Base-by-base conservation (phyloP, 495 filamentous ascomycete species). In the Aspergillus cavernicola region DNA sequence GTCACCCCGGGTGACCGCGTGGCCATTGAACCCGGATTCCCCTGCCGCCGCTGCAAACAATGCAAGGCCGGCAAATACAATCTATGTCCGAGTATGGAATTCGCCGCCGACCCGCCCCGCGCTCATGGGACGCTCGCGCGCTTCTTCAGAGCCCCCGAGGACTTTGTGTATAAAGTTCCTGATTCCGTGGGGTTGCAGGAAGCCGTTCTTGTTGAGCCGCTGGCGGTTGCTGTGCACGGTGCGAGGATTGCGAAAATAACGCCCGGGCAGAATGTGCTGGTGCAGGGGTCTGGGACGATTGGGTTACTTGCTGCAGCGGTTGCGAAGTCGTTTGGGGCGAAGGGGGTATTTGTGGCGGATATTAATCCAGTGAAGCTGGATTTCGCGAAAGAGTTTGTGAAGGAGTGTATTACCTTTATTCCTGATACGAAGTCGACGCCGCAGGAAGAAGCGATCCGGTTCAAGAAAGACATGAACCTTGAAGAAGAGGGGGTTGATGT, bases 231-330 rank as follows among this genome's bases (percentile, higher is more conserved):
- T 2, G 88, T 93, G 26, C 90, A 93, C 63, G 86, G 91, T 44
- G 76, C 80, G 36, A 79, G 80, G 56, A 82, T 88, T 61, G 89
- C 84, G 0, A 73, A 69, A 28, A 75, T 95, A n/a, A 69, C 68
- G 50, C 85, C 87, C 0, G 87, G 89, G n/a, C 77, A 89, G 55
- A 78, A 69, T 3, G 83, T 95, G 2, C 83, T 93, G 1, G 82
- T 96, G 8, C 92, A 93, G 73, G 91, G 91, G 16, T 88, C 88
- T 20, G 90, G 90, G 0, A 89, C 91, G 11, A 86, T 96, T 8
- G 91, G 91, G 0, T 76, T 96, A 6, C 82, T 95, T 13, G 90
- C 86, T 66, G 83, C 81, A 11, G 86, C 88, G 10, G 88, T 92
- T 0, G 82, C 84, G 23, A 79, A 78, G 29, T 81, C 87, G 4